Conservation (phyloP, 805 yeast species). For the Candida taoyuanica region DNA sequence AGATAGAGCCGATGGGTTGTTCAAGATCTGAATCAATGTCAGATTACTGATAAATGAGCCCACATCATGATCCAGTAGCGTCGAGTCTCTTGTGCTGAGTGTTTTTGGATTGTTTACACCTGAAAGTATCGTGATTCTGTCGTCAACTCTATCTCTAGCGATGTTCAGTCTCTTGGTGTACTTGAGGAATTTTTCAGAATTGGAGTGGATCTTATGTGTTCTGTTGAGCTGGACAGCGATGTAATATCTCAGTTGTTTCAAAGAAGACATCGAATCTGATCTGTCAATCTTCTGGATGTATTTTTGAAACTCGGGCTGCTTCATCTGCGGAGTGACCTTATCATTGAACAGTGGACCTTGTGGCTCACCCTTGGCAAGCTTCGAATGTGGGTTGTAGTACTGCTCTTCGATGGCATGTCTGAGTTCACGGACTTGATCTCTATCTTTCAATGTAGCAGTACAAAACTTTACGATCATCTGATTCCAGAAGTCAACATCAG, state of each 20-base stretch:
- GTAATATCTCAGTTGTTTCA: slow-evolving; percentile 46
- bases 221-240: slow-evolving; percentile 44
- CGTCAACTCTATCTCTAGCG: slow-evolving; percentile 30
- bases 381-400: slow-evolving; percentile 28
- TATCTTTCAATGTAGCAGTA: slow-evolving; percentile 63
- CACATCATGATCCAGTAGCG: slow-evolving; percentile 15
- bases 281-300: slow-evolving; percentile 33
- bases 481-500: slow-evolving; percentile 79
- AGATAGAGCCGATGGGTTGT: slow-evolving; percentile 42
- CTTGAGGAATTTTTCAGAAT: slow-evolving; percentile 23
- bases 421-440: slow-evolving; percentile 68
- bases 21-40: slow-evolving; percentile 40
- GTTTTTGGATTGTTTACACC: not conserved
- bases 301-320: slow-evolving; percentile 36
- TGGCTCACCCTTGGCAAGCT: slow-evolving; percentile 5
- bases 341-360: slow-evolving; percentile 27
- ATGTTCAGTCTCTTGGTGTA: slow-evolving; percentile 30
- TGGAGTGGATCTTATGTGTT: slow-evolving; percentile 29
- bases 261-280: slow-evolving; percentile 35
- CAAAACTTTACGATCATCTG: slow-evolving; percentile 53
- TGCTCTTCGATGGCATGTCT: slow-evolving; percentile 69
- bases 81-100: slow-evolving; percentile 2
- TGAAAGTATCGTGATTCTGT: slow-evolving; percentile 26
- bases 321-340: slow-evolving; percentile 36
- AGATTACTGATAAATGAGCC: slow-evolving; percentile 25